These are phyloP conservation scores for Malassezia sympodialis DNA, from an alignment of 1,284 basidiomycete genomes.

Conservation along the genomic window DNA sequence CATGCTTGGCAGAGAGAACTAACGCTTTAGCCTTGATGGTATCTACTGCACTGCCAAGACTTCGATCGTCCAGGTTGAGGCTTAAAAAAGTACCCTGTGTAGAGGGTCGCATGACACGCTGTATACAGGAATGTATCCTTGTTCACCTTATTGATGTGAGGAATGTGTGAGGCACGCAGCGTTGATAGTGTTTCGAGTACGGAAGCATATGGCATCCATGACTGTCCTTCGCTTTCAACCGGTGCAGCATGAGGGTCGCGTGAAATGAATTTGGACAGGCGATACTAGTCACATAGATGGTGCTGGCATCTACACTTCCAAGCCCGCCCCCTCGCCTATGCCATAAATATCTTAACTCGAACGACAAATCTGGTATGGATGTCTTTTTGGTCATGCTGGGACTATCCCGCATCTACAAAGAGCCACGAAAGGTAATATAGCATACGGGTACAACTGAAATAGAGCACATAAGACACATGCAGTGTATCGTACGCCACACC, in stretches of 20 bases:
- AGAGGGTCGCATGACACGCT: conserved; percentile 16
- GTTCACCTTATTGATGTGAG: conserved; percentile 6
- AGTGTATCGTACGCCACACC: conserved; percentile 4
- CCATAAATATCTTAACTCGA: too few species aligned
- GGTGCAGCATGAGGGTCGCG: background rate
- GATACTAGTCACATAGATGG: too few species aligned
- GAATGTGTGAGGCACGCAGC: background rate
- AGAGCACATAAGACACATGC: conserved; percentile 4
- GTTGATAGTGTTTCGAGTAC: background rate
- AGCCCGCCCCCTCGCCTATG: too few species aligned
- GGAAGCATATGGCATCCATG: background rate
- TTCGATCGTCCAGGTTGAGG: conserved; percentile 52
- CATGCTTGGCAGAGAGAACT: background rate
- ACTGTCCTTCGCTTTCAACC: background rate
- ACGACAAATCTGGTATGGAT: conserved; percentile 1
- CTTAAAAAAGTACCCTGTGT: conserved; percentile 50
- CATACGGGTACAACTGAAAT: conserved; percentile 14
- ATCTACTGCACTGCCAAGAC: conserved; percentile 84
- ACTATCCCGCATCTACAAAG: conserved; percentile 10
- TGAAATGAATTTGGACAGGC: too few species aligned
- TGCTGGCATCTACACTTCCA: too few species aligned
- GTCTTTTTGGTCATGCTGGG: conserved; percentile 15
- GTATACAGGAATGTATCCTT: conserved; percentile 21
- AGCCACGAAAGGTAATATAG: conserved; percentile 1
- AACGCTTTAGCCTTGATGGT: conserved; percentile 48